Evolutionary conservation across 2,329 filamentous ascomycete genomes (phyloP), one percentile per base, ranked within the genome.

Genomic region (Cylindrodendrum hubeiense): DNA sequence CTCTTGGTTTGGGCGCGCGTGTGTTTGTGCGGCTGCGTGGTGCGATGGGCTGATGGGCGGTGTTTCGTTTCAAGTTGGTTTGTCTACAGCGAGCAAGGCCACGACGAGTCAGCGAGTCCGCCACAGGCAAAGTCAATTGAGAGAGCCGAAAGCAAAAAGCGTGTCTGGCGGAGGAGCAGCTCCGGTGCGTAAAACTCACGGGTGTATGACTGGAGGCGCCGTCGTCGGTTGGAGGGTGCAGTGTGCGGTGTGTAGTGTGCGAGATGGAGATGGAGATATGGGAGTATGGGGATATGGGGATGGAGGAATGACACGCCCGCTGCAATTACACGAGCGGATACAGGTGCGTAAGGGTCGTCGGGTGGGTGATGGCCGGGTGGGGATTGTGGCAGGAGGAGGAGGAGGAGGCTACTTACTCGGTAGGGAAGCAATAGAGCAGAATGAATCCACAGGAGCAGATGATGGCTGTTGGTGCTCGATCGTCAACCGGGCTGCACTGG

Each of bases 1-100:
- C 15, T 46, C 13, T 63, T 49, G 53, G 47, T 58, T 57, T 30
- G 52, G 43, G 52, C 41, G 54, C 24, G n/a, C 30, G 9, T 22
- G 41, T 43, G 30, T 60, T 53, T 44, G 60, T 53, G 60, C 52
- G 26, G 56, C 37, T 57, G 26, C 21, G 56, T 67, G 61, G 67
- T 65, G 50, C 55, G 65, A 67, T 57, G 55, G 60, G 49, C 49
- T 37, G 55, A 60, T 53, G 53, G 46, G 28, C 37, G 17, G 53
- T 67, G 67, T 63, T 67, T 65, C 60, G 60, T 63, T 67, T 66
- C 64, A 62, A 61, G 58, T 60, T 56, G 47, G 10, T n/a, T n/a
- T n/a, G 37, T 39, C 37, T 39, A 8, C 7, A 47, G 41, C 41
- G 13, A 49, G 52, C 50, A 62, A 53, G 51, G 60, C 46, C 50